Evolutionary conservation across 2,329 filamentous ascomycete genomes (phyloP), one percentile per base, ranked within the genome.

Genomic region (Penicillium corylophilum): DNA sequence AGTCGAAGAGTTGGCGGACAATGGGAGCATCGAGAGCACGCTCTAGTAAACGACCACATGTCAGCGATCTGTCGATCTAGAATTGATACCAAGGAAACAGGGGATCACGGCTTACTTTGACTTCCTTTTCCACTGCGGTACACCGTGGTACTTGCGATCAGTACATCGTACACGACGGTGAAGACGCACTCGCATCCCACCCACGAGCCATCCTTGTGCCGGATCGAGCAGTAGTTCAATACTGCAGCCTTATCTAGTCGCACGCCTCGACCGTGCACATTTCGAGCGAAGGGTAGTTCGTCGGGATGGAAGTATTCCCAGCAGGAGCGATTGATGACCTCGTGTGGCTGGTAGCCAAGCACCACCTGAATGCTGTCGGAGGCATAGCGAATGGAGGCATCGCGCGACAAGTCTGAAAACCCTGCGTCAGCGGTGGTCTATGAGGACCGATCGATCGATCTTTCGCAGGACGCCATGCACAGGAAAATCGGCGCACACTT

Each of bases 241-340:
- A 92, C 88, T 4, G 90, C 89, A 15, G 90, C 90, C 70, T 91
- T 94, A 75, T 95, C 90, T 54, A 93, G 81, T 48, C 83, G 77
- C 43, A 95, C 81, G 16, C 88, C 87, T 46, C 87, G 83, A 60
- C 79, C 84, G 71, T 94, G 88, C 48, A 92, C 78, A 26, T 82
- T 80, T 54, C 85, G 83, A 33, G 89, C 90, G 63, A 88, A 84
- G 0, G 87, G 86, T 18, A 92, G 77, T 72, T 95, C 89, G 8
- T 91, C 85, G 1, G 87, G 87, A 63, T 93, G 88, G 66, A 95
- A 95, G 70, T 89, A 95, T 26, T 94, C 87, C 78, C 92, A 95
- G 65, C 85, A 87, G 53, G 90, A 90, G 65, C 79, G 85, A 56
- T 88, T 85, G 64, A 85, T 81, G 15, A 95, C 84, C 66, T 95